These are phyloP conservation scores for Gossypium longicalyx DNA, from an alignment of 345 rosid genomes.

Conservation along the genomic window DNA sequence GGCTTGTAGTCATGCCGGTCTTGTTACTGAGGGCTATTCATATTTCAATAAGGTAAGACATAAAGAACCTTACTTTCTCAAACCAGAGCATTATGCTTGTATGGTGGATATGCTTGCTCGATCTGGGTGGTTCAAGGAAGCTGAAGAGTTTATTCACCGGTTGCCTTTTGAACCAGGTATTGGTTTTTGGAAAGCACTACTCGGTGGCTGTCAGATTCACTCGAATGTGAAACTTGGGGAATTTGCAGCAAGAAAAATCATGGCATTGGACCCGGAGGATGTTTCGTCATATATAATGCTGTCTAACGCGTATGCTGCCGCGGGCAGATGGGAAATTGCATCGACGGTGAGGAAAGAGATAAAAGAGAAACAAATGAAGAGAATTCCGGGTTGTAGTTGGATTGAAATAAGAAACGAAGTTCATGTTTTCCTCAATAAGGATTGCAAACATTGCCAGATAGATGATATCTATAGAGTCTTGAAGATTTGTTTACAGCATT, in stretches of 20 bases:
- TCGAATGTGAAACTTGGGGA: constrained; percentile 48
- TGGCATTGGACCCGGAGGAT: constrained; percentile 63
- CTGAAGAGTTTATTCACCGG: constrained; percentile 40
- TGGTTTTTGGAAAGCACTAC: constrained; percentile 88
- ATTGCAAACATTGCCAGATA: constrained; percentile 39
- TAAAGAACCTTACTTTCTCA: constrained; percentile 35
- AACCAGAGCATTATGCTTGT: constrained; percentile 69
- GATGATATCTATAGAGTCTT: constrained; percentile 46
- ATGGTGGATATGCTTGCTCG: constrained; percentile 80
- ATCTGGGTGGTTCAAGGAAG: constrained; percentile 56
- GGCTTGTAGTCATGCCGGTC: constrained; percentile 80
- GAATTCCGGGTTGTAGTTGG: constrained; percentile 81
- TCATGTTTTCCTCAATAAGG: constrained; percentile 52
- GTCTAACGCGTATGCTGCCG: constrained; percentile 69
- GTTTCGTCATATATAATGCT: constrained; percentile 79
- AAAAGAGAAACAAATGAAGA: constrained; percentile 50
- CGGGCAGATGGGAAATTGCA: constrained; percentile 58
- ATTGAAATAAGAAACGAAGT: constrained; percentile 48
- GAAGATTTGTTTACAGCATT: constrained; percentile 33
- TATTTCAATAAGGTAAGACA: constrained; percentile 47
- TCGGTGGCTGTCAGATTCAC: constrained; percentile 78
- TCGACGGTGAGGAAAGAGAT: constrained; percentile 51
- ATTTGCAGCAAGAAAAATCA: constrained; percentile 49
- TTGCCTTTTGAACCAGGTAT: constrained; percentile 70
- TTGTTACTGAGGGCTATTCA: constrained; percentile 52